Percentiles rank a stretch among this genome's conserved stretches.
These are phyloP conservation scores for Pythium rhizo-oryzae DNA, from an alignment of 352 stramenopile genomes.

Conservation along the genomic window DNA sequence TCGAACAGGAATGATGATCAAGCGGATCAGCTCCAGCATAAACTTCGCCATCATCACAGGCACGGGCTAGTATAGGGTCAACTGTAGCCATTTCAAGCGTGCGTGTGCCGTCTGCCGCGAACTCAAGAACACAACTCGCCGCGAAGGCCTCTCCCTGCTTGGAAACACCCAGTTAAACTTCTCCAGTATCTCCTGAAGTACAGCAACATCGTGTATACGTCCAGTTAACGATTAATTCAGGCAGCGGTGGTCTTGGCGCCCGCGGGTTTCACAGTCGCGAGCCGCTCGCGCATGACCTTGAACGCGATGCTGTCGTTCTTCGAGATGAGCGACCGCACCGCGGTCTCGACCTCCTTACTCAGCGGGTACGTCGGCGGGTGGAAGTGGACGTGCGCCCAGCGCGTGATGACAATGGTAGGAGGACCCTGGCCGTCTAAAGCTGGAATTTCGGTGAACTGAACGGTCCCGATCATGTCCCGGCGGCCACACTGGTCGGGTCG, in stretches of 20 bases:
- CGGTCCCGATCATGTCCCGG: slow-evolving; percentile 5
- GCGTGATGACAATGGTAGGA: not conserved
- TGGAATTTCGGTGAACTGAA: slow-evolving; percentile 11
- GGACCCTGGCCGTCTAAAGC: not conserved
- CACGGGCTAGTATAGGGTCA: not conserved
- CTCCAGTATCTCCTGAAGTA: too few relatives aligned
- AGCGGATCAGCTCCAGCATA: not conserved
- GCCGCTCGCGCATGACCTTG: slow-evolving; percentile 15
- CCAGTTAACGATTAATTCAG: not conserved
- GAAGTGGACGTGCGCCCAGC: slow-evolving; percentile 13
- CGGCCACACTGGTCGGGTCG: slow-evolving; percentile 9
- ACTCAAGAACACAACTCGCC: too few relatives aligned
- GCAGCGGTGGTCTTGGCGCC: not conserved
- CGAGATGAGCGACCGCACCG: not conserved
- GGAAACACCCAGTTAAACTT: too few relatives aligned
- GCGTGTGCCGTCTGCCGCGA: too few relatives aligned
- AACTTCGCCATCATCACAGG: not conserved
- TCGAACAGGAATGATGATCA: not conserved
- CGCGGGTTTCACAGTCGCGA: not conserved
- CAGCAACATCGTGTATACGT: not conserved
- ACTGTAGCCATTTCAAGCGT: slow-evolving; percentile 1
- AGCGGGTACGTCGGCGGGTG: slow-evolving; percentile 8
- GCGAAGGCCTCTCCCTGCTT: too few relatives aligned
- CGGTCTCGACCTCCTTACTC: not conserved
- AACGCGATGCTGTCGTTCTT: slow-evolving; percentile 7